Percentiles rank a stretch among this genome's conserved stretches.
Conservation (phyloP, 2,329 filamentous ascomycete genomes). For the Epichloe hybrida region DNA sequence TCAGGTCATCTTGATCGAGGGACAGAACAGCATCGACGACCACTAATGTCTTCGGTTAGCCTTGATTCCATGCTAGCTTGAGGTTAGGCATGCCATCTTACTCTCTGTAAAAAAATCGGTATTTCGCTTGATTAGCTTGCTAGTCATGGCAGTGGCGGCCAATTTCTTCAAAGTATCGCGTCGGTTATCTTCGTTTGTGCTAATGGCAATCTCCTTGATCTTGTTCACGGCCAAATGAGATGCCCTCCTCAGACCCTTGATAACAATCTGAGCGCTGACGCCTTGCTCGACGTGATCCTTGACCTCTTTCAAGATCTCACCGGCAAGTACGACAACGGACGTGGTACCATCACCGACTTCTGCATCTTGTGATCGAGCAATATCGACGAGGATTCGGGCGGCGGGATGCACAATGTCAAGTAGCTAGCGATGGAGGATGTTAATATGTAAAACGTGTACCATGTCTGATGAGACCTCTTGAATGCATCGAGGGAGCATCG, state of each 20-base stretch:
- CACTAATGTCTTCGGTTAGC: slow-evolving; percentile 45
- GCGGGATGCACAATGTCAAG: slow-evolving; percentile 98
- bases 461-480: neutral
- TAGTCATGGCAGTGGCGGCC: slow-evolving; percentile 95
- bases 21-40: slow-evolving; percentile 93
- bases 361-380: slow-evolving; percentile 95
- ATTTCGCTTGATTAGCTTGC: slow-evolving; percentile 97
- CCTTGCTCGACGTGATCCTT: slow-evolving; percentile 94
- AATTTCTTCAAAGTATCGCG: slow-evolving; percentile 81
- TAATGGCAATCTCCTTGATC: slow-evolving; percentile 92
- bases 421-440: slow-evolving; percentile 39
- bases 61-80: neutral
- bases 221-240: slow-evolving; percentile 92
- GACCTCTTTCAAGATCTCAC: slow-evolving; percentile 92
- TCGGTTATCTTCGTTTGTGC: slow-evolving; percentile 68
- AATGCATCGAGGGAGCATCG: slow-evolving; percentile 3
- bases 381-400: slow-evolving; percentile 92
- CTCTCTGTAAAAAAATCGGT: slow-evolving; percentile 95
- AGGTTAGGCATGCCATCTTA: slow-evolving; percentile 27
- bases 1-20: slow-evolving; percentile 90
- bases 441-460: neutral
- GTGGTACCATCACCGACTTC: slow-evolving; percentile 98
- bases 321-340: slow-evolving; percentile 92
- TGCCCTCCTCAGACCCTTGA: slow-evolving; percentile 86
- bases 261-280: slow-evolving; percentile 92